A percentile compares a stretch with the other conserved stretches of the same genome.
phyloP scores from a whole-genome alignment of 1,284 basidiomycete genomes.

The Puccinia coronata region DNA sequence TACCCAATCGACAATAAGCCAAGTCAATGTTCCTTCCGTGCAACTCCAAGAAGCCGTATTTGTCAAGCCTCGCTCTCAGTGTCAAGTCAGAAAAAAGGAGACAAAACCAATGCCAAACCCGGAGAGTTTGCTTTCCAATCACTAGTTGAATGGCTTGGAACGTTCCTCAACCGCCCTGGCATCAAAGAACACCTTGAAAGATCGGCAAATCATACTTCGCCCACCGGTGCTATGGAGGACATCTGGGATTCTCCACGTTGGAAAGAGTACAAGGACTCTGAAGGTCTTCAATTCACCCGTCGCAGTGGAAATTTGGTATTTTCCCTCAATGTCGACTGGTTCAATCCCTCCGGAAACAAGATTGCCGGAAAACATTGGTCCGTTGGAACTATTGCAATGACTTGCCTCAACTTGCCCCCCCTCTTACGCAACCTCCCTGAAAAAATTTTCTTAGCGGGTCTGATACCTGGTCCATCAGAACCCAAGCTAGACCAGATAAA shows the following conservation, averaged over 20 bases:
- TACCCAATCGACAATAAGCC: neutral
- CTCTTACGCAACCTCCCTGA: neutral
- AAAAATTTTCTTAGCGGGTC: constrained; percentile 36
- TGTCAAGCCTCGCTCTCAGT: neutral
- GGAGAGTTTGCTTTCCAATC: constrained; percentile 1
- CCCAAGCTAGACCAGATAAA: constrained; percentile 22
- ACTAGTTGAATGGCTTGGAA: constrained; percentile 7
- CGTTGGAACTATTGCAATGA: constrained; percentile 10
- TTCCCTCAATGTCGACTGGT: constrained; percentile 39
- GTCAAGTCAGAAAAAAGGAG: constrained; percentile 4
- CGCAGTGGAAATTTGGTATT: constrained; percentile 5
- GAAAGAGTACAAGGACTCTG: constrained; percentile 11
- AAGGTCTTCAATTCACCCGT: constrained; percentile 1
- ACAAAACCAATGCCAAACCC: neutral
- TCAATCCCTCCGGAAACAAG: constrained; percentile 37
- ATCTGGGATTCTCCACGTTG: constrained; percentile 12
- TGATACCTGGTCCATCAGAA: constrained; percentile 35
- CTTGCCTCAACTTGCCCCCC: constrained; percentile 34
- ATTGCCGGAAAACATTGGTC: constrained; percentile 14
- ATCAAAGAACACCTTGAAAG: neutral
- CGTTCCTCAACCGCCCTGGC: neutral
- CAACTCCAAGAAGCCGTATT: neutral
- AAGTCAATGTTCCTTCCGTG: neutral
- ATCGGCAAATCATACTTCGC: neutral
- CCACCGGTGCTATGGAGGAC: neutral